Conservation (phyloP, 2,329 filamentous ascomycete genomes). For the Sporothrix luriei region DNA sequence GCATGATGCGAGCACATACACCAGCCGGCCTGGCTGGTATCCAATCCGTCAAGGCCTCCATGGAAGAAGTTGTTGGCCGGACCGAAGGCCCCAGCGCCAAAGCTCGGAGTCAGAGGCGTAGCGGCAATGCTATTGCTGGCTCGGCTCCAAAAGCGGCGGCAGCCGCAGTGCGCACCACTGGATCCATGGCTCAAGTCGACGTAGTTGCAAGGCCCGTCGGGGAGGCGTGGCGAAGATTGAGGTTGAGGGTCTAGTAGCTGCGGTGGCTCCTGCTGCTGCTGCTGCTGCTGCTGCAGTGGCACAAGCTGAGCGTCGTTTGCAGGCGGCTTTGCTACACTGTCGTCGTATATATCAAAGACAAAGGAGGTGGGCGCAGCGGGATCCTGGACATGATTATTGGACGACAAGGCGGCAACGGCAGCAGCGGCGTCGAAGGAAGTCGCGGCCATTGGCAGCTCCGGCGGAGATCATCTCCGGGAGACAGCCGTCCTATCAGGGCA, state of each 20-base stretch:
- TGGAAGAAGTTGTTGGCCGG: conserved; percentile 38
- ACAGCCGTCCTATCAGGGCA: conserved; percentile 7
- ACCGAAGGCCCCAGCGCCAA: conserved; percentile 10
- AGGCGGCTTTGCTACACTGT: conserved; percentile 10
- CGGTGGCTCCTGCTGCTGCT: not conserved
- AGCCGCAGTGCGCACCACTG: conserved; percentile 59
- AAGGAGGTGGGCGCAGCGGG: conserved; percentile 42
- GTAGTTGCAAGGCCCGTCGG: conserved; percentile 60
- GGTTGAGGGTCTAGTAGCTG: conserved; percentile 5
- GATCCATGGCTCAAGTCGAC: conserved; percentile 57
- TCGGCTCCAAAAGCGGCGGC: conserved; percentile 63
- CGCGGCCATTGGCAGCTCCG: conserved; percentile 55
- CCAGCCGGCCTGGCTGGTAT: conserved; percentile 47
- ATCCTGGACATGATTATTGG: not conserved
- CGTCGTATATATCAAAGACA: conserved; percentile 48
- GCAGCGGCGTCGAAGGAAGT: conserved; percentile 52
- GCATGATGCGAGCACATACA: conserved; percentile 67
- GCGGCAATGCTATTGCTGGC: conserved; percentile 39
- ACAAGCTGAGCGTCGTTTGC: conserved; percentile 20
- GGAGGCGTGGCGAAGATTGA: conserved; percentile 44
- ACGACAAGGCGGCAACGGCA: conserved; percentile 39
- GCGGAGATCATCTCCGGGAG: conserved; percentile 34
- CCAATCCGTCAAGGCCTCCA: conserved; percentile 19
- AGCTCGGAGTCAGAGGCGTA: conserved; percentile 21
- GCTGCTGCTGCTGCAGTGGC: conserved; percentile 18